These are phyloP conservation scores for Trichosporon ovoides DNA, from an alignment of 1,284 basidiomycete genomes.

Conservation along the genomic window DNA sequence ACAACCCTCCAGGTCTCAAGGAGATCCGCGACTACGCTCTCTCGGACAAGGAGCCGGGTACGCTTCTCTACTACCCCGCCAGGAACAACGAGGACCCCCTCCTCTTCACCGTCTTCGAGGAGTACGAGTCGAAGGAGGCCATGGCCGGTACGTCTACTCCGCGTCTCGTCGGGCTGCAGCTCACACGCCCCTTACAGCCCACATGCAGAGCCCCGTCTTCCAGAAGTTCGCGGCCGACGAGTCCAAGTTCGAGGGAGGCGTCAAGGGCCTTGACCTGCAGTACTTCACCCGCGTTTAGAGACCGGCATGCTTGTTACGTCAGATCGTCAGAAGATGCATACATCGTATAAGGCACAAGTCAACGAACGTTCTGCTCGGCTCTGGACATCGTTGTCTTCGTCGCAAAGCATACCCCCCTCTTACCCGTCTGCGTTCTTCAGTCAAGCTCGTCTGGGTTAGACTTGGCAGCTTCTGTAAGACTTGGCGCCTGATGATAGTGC, in stretches of 20 bases:
- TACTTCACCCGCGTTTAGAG: slow-evolving; percentile 10
- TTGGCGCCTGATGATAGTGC: too few relatives aligned
- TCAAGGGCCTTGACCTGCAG: slow-evolving; percentile 6
- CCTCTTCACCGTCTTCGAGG: slow-evolving; percentile 16
- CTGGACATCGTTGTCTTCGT: too few relatives aligned
- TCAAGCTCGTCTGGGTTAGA: too few relatives aligned
- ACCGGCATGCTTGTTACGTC: neutral
- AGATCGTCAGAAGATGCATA: slow-evolving; percentile 1
- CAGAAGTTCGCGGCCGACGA: slow-evolving; percentile 7
- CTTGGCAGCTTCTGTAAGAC: too few relatives aligned
- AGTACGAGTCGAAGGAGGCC: slow-evolving; percentile 15
- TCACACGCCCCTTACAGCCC: slow-evolving; percentile 1
- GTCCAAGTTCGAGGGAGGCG: slow-evolving; percentile 8
- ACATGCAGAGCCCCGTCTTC: slow-evolving; percentile 12
- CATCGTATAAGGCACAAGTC: neutral
- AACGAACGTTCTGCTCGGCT: too few relatives aligned
- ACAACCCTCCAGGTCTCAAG: slow-evolving; percentile 14
- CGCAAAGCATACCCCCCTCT: neutral
- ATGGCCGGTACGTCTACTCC: slow-evolving; percentile 8
- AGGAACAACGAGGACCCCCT: slow-evolving; percentile 12
- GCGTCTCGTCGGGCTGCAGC: neutral
- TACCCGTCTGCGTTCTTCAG: too few relatives aligned
- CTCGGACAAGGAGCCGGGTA: slow-evolving; percentile 15
- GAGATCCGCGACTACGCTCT: slow-evolving; percentile 10
- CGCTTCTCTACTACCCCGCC: slow-evolving; percentile 9